Evolutionary conservation across 2,329 filamentous ascomycete genomes (phyloP).

Genomic region (Sclerotinia sclerotiorum): DNA sequence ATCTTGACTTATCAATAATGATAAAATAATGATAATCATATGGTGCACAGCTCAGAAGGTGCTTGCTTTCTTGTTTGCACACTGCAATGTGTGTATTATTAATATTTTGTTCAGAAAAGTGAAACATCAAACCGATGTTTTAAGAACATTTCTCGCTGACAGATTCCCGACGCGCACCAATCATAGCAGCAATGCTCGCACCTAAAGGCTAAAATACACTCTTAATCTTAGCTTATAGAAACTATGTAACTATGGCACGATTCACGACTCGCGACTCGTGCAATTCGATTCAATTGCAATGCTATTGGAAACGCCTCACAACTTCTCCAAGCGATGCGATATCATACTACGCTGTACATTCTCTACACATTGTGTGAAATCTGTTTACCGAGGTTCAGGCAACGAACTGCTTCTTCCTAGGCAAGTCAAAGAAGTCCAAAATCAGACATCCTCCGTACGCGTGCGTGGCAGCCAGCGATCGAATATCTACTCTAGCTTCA

Average conservation of each 20-base stretch:
- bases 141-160: not conserved
- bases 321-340: not conserved
- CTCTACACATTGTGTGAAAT: not conserved
- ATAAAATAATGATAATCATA: not conserved
- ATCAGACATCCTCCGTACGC: conserved; percentile 7
- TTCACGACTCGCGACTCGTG: conserved; percentile 1
- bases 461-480: conserved; percentile 22
- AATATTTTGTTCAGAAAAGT: not conserved
- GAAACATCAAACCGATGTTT: not conserved
- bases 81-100: not conserved
- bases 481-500: conserved; percentile 12
- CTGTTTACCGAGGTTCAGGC: conserved; percentile 18
- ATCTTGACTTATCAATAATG: not conserved
- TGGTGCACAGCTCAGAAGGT: not conserved
- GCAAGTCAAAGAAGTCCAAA: conserved; percentile 1
- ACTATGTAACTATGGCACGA: not conserved
- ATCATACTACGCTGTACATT: no score
- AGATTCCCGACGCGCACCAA: not conserved
- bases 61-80: no score
- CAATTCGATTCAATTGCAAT: not conserved
- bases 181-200: not conserved
- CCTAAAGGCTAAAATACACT: not conserved
- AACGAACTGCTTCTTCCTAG: not conserved
- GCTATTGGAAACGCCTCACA: not conserved
- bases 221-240: conserved; percentile 1